Evolutionary conservation across 2,329 filamentous ascomycete species (phyloP).

Genomic region (Pseudodiploospora longispora): DNA sequence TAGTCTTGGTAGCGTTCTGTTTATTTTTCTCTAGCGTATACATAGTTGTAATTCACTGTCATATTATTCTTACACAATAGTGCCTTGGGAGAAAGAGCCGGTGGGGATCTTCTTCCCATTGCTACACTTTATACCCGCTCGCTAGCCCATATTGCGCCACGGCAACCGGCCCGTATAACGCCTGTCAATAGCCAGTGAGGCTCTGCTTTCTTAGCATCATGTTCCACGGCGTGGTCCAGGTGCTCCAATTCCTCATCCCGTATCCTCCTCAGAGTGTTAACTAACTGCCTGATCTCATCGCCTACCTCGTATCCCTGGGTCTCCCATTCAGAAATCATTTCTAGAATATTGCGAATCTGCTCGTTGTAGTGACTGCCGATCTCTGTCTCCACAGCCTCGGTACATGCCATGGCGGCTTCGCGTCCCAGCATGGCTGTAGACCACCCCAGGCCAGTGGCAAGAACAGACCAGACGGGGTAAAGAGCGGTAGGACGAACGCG

Average conservation of each 20-base stretch:
- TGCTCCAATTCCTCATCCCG: conserved; percentile 96
- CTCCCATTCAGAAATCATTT: conserved; percentile 73
- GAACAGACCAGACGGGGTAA: conserved; percentile 79
- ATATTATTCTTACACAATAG: no score
- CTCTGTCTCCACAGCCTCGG: conserved; percentile 96
- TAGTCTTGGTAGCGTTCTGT: no score
- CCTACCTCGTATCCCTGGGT: conserved; percentile 71
- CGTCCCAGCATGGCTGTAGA: conserved; percentile 79
- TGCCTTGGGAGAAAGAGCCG: no score
- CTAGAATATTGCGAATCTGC: conserved; percentile 74
- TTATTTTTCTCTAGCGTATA: no score
- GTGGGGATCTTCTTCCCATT: no score
- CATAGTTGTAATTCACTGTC: no score
- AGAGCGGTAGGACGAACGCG: conserved; percentile 87
- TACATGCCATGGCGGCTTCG: conserved; percentile 97
- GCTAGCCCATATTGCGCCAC: conserved; percentile 86
- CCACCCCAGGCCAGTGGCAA: conserved; percentile 81
- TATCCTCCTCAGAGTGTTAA: conserved; percentile 70
- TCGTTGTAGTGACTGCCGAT: conserved; percentile 94
- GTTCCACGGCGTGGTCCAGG: conserved; percentile 86
- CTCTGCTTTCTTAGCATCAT: conserved; percentile 83
- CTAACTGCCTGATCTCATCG: conserved; percentile 64
- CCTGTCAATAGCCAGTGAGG: conserved; percentile 85
- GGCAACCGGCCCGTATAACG: conserved; percentile 81
- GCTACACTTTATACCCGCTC: conserved; percentile 50